Base-by-base conservation (phyloP, 352 stramenopile species). In the Phytophthora fragariae region DNA sequence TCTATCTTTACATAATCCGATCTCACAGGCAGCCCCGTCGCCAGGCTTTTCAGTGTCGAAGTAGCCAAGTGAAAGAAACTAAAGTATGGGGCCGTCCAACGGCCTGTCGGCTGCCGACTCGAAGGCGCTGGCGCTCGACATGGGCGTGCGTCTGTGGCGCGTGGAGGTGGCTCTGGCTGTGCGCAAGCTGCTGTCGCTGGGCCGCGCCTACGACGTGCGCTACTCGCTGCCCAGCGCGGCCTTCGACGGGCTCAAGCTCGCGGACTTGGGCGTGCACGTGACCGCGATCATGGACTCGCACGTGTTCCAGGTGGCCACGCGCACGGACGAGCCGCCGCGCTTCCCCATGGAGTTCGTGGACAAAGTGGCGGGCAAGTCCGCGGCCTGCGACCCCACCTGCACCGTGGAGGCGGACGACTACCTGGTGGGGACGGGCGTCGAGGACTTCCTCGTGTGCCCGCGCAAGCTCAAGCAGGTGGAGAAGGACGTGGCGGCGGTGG, bases 391-490 rank as follows among this genome's bases (percentile, higher is more conserved):
- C 44, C 79, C 84, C 4, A 92, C 99, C 62, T 88, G 86, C 19
- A 89, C 98, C 49, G 93, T 99, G 60, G 84, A 92, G 17, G 84
- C 98, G 65, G 88, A 92, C 29, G 89, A 98, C 46, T 99, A 99
- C 71, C 93, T 99, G 15, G 88, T 97, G 9, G 85, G 85, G 0
- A 77, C 94, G 54, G 75, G 81, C 57, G 57, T 70, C 5, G 74
- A 89, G 19, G 78, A 95, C 62, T 77, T 94, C 57, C 75, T 93
- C 39, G 31, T 90, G 0, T 79, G 56, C 11, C 78, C 85, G 10
- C 68, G 81, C 24, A 77, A 73, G 12, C 58, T 91, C 0, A 68
- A 83, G 37, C 80, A 88, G 9, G 47, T 92, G 3, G 69, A 85
- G 15, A 81, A 84, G 27, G 76, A 82, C 10, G 71, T 92, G 15